Base-by-base conservation (phyloP, 345 rosid genomes). In the Gynandropsis gynandra region DNA sequence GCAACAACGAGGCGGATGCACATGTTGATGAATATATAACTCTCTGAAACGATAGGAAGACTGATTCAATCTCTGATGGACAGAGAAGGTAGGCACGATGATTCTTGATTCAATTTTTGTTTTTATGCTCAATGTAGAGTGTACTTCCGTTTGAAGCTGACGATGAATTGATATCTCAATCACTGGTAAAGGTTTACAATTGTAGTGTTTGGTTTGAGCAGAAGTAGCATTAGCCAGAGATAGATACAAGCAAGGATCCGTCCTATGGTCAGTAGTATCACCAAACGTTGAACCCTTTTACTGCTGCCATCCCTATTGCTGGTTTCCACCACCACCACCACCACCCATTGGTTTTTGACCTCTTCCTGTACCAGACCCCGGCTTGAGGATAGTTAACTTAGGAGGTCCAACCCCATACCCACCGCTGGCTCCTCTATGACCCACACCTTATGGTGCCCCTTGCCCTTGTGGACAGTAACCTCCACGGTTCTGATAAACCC, bases 341-440 rank as follows among this genome's bases (percentile, higher is more conserved):
- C 85, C 85, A 36, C 97, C 95, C 80, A 84, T 79, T 62, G 79
- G 79, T 69, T 80, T 82, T 40, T 85, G 89, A 54, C 90, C 89
- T 5, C 97, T 80, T 20, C 94, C 95, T 53, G 52, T 58, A 52
- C 80, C 59, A 17, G 93, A 76, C 34, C 84, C 81, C 76, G 17
- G 65, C 70, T 74, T 78, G 97, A 66, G 93, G 72, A 63, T 80
- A 85, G 62, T n/a, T n/a, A n/a, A n/a, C n/a, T 75, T 87, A 19
- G 89, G 81, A 17, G 82, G 83, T 32, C 78, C 86, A 45, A 62
- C 86, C 50, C 93, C 87, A 69, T 82, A 85, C 12, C 85, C 77
- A 29, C 85, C 74, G 1, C 64, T 21, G 52, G 64, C 54, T 29
- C 86, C 90, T 49, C 93, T 83, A 51, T 93, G 88, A 63, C 94